Evolutionary conservation across 495 filamentous ascomycete genomes (phyloP).

Genomic region (Penicillium ucsense): DNA sequence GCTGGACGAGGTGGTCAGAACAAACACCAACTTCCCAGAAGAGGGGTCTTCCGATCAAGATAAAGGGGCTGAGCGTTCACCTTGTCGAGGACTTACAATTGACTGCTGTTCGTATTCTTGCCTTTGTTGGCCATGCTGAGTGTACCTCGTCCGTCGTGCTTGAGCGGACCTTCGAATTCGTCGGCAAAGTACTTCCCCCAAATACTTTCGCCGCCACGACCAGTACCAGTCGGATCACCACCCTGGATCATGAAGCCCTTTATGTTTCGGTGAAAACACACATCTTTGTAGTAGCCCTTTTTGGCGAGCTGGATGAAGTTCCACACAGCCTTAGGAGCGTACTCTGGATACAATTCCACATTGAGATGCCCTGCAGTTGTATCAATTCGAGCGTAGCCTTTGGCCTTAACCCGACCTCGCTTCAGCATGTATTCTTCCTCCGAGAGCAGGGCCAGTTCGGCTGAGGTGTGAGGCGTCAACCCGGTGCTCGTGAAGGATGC

Average conservation of each 20-base stretch:
- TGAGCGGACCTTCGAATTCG: conserved; percentile 81
- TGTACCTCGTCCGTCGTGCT: conserved; percentile 68
- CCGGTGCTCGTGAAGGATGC: conserved; percentile 94
- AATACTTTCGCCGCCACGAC: conserved; percentile 72
- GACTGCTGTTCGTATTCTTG: conserved; percentile 88
- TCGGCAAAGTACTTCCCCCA: conserved; percentile 91
- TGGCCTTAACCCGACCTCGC: conserved; percentile 74
- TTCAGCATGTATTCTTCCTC: conserved; percentile 96
- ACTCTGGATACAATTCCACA: conserved; percentile 83
- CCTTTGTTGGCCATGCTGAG: conserved; percentile 97
- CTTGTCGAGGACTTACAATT: conserved; percentile 49
- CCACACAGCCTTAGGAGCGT: conserved; percentile 87
- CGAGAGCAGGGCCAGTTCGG: conserved; percentile 71
- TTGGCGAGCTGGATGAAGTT: conserved; percentile 89
- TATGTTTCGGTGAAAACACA: conserved; percentile 87
- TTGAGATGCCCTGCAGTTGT: conserved; percentile 78
- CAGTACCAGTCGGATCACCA: conserved; percentile 60
- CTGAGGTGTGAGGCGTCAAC: conserved; percentile 80
- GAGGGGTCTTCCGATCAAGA: neutral
- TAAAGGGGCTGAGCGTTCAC: neutral
- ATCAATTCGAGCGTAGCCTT: conserved; percentile 81
- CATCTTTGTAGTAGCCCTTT: conserved; percentile 76
- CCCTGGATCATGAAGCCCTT: conserved; percentile 97
- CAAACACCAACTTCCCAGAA: too few species aligned
- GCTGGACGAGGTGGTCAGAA: conserved; percentile 15